phyloP scores from a whole-genome alignment of 192 early-diverging fungal species.

The Gigaspora rosea region DNA sequence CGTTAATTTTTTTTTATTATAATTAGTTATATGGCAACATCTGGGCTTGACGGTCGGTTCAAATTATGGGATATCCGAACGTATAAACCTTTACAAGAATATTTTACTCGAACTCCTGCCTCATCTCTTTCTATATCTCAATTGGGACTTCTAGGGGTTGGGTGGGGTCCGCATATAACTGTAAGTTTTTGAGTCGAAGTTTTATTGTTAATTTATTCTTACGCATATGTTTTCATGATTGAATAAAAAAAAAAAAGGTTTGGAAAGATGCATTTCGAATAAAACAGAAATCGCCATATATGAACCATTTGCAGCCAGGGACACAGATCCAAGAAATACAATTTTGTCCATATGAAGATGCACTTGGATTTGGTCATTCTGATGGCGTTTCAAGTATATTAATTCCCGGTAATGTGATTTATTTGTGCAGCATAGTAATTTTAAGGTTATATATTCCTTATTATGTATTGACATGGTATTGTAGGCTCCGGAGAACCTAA shows the following conservation, averaged over 20 bases:
- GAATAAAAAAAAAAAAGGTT: conserved; percentile 44
- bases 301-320: conserved; percentile 71
- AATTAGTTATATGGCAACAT: conserved; percentile 82
- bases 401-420: conserved; percentile 65
- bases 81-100: conserved; percentile 78
- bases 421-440: not conserved
- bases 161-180: conserved; percentile 74
- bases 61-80: conserved; percentile 94
- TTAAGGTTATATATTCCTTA: not conserved
- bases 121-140: conserved; percentile 81
- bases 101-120: conserved; percentile 77
- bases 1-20: not conserved
- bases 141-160: conserved; percentile 80
- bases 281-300: conserved; percentile 84
- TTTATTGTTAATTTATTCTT: not conserved
- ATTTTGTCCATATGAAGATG: conserved; percentile 97
- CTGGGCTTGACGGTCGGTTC: conserved; percentile 85
- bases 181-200: conserved; percentile 41
- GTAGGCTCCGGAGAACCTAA: conserved; percentile 93
- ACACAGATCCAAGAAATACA: conserved; percentile 54
- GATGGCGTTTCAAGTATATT: conserved; percentile 78
- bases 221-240: not conserved
- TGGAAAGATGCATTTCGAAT: conserved; percentile 87
- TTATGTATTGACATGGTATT: not conserved
- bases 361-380: conserved; percentile 81